These are phyloP conservation scores for Paecilomyces formosus DNA, from an alignment of 2,329 filamentous ascomycete genomes.

Conservation along the genomic window DNA sequence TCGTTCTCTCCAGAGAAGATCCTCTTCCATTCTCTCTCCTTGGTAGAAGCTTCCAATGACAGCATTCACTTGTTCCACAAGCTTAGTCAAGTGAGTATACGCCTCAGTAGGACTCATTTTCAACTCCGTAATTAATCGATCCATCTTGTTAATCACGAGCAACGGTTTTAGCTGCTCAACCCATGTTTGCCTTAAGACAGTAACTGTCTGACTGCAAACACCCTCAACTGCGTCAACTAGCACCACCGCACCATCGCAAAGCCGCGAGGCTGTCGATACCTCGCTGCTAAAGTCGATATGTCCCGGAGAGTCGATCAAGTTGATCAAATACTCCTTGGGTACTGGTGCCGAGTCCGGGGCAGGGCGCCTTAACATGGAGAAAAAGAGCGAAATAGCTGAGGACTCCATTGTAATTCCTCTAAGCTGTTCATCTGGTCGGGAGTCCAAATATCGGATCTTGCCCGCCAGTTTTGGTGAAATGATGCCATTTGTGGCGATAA, in stretches of 20 bases:
- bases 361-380: conserved; percentile 76
- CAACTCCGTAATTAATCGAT: conserved; percentile 85
- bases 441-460: conserved; percentile 97
- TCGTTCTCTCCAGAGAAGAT: conserved; percentile 87
- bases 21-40: conserved; percentile 96
- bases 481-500: conserved; percentile 98
- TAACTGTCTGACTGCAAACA: conserved; percentile 97
- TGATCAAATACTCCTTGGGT: conserved; percentile 87
- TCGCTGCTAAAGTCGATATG: conserved; percentile 99
- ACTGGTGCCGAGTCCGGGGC: conserved; percentile 61
- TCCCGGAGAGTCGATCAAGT: conserved; percentile 93
- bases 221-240: conserved; percentile 95
- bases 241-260: conserved; percentile 92
- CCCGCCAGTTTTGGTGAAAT: conserved; percentile 96
- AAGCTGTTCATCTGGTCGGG: conserved; percentile 87
- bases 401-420: conserved; percentile 99
- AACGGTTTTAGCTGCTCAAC: conserved; percentile 90
- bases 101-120: conserved; percentile 89
- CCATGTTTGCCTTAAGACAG: conserved; percentile 90
- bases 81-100: conserved; percentile 77
- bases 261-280: conserved; percentile 86
- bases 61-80: conserved; percentile 93
- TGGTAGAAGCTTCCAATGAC: conserved; percentile 97
- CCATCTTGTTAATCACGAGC: conserved; percentile 97
- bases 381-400: conserved; percentile 92